Evolutionary conservation across 176 grass and related monocot genomes (phyloP), one percentile per base, ranked within the genome.

Genomic region (Rhynchospora breviuscula): DNA sequence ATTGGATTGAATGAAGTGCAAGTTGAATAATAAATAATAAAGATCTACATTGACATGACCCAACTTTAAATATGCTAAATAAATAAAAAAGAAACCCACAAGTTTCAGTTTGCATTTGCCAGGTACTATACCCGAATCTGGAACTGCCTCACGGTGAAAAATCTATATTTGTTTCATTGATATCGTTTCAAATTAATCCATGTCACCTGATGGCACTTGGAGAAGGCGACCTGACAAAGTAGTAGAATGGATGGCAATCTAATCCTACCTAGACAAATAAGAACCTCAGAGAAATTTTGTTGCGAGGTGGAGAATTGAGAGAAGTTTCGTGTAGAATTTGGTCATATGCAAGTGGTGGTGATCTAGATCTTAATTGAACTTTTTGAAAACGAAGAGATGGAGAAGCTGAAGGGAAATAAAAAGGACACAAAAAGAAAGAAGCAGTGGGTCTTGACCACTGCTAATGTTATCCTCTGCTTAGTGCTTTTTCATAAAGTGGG

Each of bases 371-470:
- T 18, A 59, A 68, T 82, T 3, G 29, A 19, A 14, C 80, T 68
- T 67, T 82, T 82, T 63, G 63, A 82, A 82, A 64, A 66, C 9
- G 80, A 82, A 53, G 45, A 82, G 43, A 80, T 80, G 29, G 78
- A 72, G 65, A 74, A 56, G 45, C 40, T 17, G 29, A 47, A 15
- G 12, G 8, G 23, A 84, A 57, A 58, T 58, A 63, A 19, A 85
- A 60, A 53, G 17, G 26, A 77, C n/a, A 52, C 22, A 33, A 33
- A 63, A 52, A 62, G 40, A 62, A 43, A 78, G 35, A 57, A 59
- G 84, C 33, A n/a, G 59, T 52, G 67, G 84, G 7, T 66, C 58
- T 64, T 45, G 35, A 18, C 71, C 67, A 78, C 56, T 26, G 83
- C 7, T 48, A 47, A 78, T 79, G 84, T 58, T 64, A 49, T 78